Evolutionary conservation across 2,329 filamentous ascomycete genomes (phyloP).

Genomic region (Fusarium ambrosium): DNA sequence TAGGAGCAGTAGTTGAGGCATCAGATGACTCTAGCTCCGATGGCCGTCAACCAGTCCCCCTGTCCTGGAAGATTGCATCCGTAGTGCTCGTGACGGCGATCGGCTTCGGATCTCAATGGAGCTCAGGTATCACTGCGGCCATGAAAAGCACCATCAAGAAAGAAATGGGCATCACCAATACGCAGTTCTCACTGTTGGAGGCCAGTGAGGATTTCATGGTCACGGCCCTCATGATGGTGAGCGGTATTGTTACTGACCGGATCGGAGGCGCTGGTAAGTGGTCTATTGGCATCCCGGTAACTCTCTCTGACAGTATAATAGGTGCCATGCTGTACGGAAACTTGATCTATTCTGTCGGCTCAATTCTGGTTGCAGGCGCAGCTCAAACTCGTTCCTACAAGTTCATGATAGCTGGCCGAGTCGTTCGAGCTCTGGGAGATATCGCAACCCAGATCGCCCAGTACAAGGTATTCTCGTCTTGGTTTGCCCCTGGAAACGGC

Average conservation of each 20-base stretch:
- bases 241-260: conserved; percentile 68
- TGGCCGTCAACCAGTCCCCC: background rate
- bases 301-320: background rate
- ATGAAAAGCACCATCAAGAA: conserved; percentile 74
- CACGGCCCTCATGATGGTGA: conserved; percentile 66
- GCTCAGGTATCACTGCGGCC: conserved; percentile 67
- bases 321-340: conserved; percentile 63
- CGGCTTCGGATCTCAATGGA: conserved; percentile 71
- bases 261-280: conserved; percentile 63
- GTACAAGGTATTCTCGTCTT: conserved; percentile 74
- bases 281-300: background rate
- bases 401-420: conserved; percentile 69
- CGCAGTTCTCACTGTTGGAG: conserved; percentile 68
- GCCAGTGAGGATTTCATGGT: conserved; percentile 73
- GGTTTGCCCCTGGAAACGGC: conserved; percentile 71
- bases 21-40: background rate
- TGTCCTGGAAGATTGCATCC: conserved; percentile 48
- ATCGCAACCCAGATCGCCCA: conserved; percentile 73
- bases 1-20: background rate
- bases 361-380: conserved; percentile 69
- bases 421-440: conserved; percentile 70
- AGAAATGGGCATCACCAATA: conserved; percentile 70
- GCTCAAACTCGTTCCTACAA: conserved; percentile 66
- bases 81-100: conserved; percentile 64
- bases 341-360: conserved; percentile 67